Evolutionary conservation across 805 yeast genomes (phyloP), one percentile per base, ranked within the genome.

Genomic region (Clavispora vitiphila): DNA sequence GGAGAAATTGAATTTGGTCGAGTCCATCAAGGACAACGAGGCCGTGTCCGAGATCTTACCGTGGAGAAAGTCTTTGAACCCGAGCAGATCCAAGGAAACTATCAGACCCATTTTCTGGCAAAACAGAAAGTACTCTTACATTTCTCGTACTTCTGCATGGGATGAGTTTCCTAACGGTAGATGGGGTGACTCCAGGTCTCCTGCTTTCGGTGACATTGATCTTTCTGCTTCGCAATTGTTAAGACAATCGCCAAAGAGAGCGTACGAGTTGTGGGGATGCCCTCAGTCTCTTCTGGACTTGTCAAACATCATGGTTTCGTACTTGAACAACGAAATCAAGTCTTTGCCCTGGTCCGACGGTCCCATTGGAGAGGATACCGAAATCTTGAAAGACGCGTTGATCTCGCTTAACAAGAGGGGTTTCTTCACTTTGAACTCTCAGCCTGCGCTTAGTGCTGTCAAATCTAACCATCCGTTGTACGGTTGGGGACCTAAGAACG

Each of bases 121-220:
- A 60, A 85, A 88, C 62, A 80, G 97, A 69, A 90, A 90, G 56
- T 85, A 84, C 62, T 81, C 95, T 12, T 91, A 91, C 61, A 80
- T 88, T 47, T 77, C 88, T 37, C 77, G 98, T 62, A 91, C 97
- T 8, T 80, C 93, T 20, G 83, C 84, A 43, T 93, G 99, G 89
- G 99, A 93, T 66, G 99, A 93, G 63, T 93, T 91, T 58, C 99
- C 99, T 39, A 93, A 91, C 63, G 99, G 99, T 46, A 76, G 99
- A 68, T 93, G 96, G 90, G 99, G 99, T 56, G 97, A 93, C 61
- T 86, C 97, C 3, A 74, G 96, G 45, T 93, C 98, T 34, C 99
- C 99, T 4, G 98, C 98, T 2, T 90, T 85, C 65, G 96, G 96
- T 55, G 95, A 86, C 50, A 74, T 89, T 43, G 96, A 87, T 60